Evolutionary conservation across 371 early-diverging fungal species (phyloP).

Genomic region (Mucor indicus): DNA sequence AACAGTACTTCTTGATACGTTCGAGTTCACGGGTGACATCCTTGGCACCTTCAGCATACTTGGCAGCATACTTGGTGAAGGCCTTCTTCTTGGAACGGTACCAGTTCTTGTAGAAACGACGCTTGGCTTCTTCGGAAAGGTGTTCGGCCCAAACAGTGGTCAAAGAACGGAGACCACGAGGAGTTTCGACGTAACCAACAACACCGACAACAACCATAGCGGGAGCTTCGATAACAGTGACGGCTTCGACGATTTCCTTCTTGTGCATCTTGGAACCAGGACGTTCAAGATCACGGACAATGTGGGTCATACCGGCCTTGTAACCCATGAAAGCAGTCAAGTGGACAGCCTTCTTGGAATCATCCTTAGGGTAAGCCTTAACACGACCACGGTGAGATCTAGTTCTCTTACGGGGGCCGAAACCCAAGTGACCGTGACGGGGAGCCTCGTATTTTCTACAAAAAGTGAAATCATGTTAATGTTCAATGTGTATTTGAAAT

Average conservation of each 20-base stretch:
- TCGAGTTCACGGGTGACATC: constrained; percentile 89
- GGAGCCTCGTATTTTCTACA: constrained; percentile 60
- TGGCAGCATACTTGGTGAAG: constrained; percentile 97
- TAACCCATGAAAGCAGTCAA: constrained; percentile 99
- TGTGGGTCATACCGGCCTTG: constrained; percentile 99
- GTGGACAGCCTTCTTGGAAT: constrained; percentile 94
- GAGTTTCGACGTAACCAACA: constrained; percentile 99
- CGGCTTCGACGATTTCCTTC: constrained; percentile 99
- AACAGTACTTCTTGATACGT: constrained; percentile 98
- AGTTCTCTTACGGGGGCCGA: constrained; percentile 98
- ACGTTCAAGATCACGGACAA: constrained; percentile 97
- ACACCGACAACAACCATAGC: constrained; percentile 98
- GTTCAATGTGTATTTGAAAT: neutral
- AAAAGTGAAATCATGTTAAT: neutral
- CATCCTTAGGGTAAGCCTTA: constrained; percentile 99
- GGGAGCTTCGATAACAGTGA: constrained; percentile 98
- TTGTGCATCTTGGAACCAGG: constrained; percentile 99
- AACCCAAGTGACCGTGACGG: constrained; percentile 98
- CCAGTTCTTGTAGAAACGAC: constrained; percentile 99
- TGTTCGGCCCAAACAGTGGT: constrained; percentile 99
- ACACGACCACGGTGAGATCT: constrained; percentile 92
- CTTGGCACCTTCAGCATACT: constrained; percentile 91
- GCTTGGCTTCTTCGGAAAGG: constrained; percentile 94
- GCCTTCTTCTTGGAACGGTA: constrained; percentile 98
- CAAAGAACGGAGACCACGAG: constrained; percentile 94